phyloP scores from a whole-genome alignment of 2,329 filamentous ascomycete species.

The Ceratocystis cubensis region DNA sequence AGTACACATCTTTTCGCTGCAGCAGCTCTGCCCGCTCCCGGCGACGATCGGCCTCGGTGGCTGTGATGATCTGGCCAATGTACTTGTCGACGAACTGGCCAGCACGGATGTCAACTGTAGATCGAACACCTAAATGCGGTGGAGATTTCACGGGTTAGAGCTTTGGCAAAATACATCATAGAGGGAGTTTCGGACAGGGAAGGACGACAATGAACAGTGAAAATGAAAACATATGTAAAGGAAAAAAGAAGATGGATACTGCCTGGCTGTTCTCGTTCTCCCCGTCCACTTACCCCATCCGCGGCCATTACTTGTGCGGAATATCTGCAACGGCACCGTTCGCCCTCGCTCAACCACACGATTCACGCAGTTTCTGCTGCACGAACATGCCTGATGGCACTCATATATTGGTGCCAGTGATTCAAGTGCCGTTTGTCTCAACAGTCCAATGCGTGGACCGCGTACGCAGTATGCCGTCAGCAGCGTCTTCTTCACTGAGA shows the following conservation, averaged over 20 bases:
- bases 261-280: not conserved
- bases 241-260: not conserved
- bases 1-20: conserved; percentile 60
- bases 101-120: conserved; percentile 48
- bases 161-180: not conserved
- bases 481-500: conserved; percentile 16
- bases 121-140: conserved; percentile 44
- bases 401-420: conserved; percentile 61
- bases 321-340: conserved; percentile 60
- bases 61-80: conserved; percentile 57
- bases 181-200: not conserved
- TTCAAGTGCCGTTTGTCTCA: conserved; percentile 40
- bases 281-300: conserved; percentile 54
- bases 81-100: conserved; percentile 76
- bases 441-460: conserved; percentile 39
- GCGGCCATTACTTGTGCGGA: conserved; percentile 51
- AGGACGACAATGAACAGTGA: not conserved
- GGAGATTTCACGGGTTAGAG: not conserved
- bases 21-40: conserved; percentile 43
- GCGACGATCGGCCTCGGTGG: conserved; percentile 50
- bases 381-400: conserved; percentile 61
- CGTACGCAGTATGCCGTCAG: conserved; percentile 52
- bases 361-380: conserved; percentile 54
- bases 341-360: conserved; percentile 64
- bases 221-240: not conserved